Base-by-base conservation (phyloP, 257 asterid genomes). In the Ophiorrhiza pumila region DNA sequence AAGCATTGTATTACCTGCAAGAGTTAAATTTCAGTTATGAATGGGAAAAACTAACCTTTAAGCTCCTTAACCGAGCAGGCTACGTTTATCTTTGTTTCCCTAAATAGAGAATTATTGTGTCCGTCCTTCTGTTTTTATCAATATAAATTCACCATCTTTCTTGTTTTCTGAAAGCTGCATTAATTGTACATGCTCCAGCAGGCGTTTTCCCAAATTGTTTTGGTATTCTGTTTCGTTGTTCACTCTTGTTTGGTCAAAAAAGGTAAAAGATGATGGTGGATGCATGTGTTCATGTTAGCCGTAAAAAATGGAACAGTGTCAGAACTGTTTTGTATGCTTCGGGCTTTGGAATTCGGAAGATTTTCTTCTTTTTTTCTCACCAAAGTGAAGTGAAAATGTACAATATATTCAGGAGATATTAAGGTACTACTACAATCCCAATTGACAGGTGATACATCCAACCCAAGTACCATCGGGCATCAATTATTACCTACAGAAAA, bases 241-340 rank as follows among this genome's bases (percentile, higher is more conserved):
- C 17, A 35, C 25, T 12, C 18, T 41, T 42, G 73, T 22, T 52
- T 74, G 72, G 59, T 65, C 78, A 27, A 62, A 7, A 72, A 72
- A 22, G 39, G 56, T 1, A 29, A 45, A 61, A 57, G 68, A 17
- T 41, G 41, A 61, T 1, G 43, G 58, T 6, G 58, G 65, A 31
- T 50, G 78, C 67, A 53, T 74, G 66, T 64, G 65, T 52, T 65
- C 32, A 1, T 32, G n/a, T 35, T 68, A 1, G 34, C 59, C 67
- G 68, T 53, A 71, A 65, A 65, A 27, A 45, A 65, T 74, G 73
- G 68, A 42, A 29, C 35, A 12, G 4, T 74, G 64, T 65, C 67
- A 22, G 62, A 52, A 63, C 55, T 32, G 53, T 50, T 64, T 27
- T 47, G 31, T 25, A 73, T 13, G 32, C 61, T 17, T 39, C 23